These are phyloP conservation scores for Russula vinacea DNA, from an alignment of 768 basidiomycete species.

Conservation along the genomic window DNA sequence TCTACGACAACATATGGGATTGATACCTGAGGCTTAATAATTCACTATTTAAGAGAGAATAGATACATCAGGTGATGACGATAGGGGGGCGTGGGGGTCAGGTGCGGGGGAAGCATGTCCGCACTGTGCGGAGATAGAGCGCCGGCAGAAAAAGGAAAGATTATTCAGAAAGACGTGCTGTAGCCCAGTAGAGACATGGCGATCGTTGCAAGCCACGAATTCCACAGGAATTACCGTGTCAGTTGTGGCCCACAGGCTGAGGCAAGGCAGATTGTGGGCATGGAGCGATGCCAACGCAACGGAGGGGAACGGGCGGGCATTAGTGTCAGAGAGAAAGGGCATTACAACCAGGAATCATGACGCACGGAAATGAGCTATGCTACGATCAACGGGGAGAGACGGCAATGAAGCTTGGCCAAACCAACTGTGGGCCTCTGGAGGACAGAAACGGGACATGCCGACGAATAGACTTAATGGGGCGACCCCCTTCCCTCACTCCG, in stretches of 20 bases:
- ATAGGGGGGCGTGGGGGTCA: slow-evolving; percentile 27
- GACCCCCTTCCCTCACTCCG: slow-evolving; percentile 8
- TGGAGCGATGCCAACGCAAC: neutral
- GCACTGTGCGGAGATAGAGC: slow-evolving; percentile 23
- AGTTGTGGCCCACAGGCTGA: neutral
- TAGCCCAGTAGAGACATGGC: slow-evolving; percentile 12
- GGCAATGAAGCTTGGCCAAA: slow-evolving; percentile 8
- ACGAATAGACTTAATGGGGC: slow-evolving; percentile 11
- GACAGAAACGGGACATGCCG: slow-evolving; percentile 21
- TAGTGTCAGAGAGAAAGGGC: neutral
- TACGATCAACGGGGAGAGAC: slow-evolving; percentile 14
- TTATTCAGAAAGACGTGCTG: slow-evolving; percentile 14
- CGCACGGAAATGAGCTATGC: slow-evolving; percentile 8
- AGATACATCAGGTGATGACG: slow-evolving; percentile 22
- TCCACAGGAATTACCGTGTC: slow-evolving; percentile 10
- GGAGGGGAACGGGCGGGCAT: neutral
- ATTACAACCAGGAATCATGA: slow-evolving; percentile 2
- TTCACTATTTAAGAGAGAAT: slow-evolving; percentile 21
- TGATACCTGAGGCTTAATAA: slow-evolving; percentile 10
- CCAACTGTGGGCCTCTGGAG: slow-evolving; percentile 1
- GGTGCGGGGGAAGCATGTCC: slow-evolving; percentile 27
- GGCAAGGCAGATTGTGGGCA: neutral
- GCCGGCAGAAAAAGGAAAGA: slow-evolving; percentile 25
- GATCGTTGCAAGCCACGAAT: slow-evolving; percentile 6
- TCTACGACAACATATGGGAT: neutral